These are phyloP conservation scores for Penicillium sp. DNA, from an alignment of 2,329 filamentous ascomycete species.

Conservation along the genomic window DNA sequence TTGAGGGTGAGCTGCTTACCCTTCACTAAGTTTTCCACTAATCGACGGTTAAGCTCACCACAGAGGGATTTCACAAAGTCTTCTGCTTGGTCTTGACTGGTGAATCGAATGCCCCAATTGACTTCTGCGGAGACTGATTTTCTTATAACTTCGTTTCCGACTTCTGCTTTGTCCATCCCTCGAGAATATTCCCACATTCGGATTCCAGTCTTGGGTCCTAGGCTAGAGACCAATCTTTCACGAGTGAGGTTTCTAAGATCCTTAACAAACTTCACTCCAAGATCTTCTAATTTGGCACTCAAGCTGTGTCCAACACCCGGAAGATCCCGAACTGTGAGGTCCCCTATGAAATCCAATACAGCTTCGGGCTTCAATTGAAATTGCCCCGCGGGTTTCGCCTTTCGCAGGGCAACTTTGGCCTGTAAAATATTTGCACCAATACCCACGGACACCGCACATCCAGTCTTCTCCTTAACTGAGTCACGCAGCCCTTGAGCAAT, in stretches of 20 bases:
- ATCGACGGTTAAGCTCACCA: constrained; percentile 76
- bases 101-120: constrained; percentile 96
- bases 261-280: constrained; percentile 78
- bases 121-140: constrained; percentile 98
- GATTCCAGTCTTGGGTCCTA: constrained; percentile 91
- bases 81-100: constrained; percentile 87
- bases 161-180: constrained; percentile 81
- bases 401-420: constrained; percentile 86
- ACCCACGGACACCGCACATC: constrained; percentile 86
- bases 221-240: constrained; percentile 68
- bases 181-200: constrained; percentile 88
- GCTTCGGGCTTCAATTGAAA: constrained; percentile 83
- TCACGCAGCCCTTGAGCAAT: constrained; percentile 69
- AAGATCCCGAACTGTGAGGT: constrained; percentile 75
- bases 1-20: constrained; percentile 90
- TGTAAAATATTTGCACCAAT: constrained; percentile 89
- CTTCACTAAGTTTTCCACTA: constrained; percentile 81
- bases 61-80: constrained; percentile 86
- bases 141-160: constrained; percentile 79
- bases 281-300: constrained; percentile 80
- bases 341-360: constrained; percentile 72
- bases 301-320: constrained; percentile 94
- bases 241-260: constrained; percentile 77
- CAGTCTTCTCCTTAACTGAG: constrained; percentile 71
- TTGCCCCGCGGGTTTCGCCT: constrained; percentile 92